Conservation (phyloP, 768 basidiomycete genomes). For the Cubamyces sp. region DNA sequence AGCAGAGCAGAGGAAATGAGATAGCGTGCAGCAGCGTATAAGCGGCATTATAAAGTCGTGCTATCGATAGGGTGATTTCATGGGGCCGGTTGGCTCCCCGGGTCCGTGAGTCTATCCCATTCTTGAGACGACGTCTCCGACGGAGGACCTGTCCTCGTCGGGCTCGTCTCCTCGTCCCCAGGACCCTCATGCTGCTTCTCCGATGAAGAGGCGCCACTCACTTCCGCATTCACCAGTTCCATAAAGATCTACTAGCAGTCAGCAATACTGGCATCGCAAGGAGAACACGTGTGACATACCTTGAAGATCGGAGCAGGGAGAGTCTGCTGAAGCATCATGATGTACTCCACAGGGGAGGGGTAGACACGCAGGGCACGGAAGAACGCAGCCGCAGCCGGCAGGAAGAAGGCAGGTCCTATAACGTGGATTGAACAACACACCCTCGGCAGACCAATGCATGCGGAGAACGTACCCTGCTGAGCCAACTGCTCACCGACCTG, state of each 20-base stretch:
- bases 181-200: conserved; percentile 38
- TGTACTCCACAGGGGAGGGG: conserved; percentile 91
- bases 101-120: conserved; percentile 87
- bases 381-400: conserved; percentile 87
- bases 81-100: conserved; percentile 56
- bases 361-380: conserved; percentile 94
- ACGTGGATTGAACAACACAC: neutral
- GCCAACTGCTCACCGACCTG: conserved; percentile 85
- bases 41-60: conserved; percentile 19
- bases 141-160: conserved; percentile 67
- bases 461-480: conserved; percentile 60
- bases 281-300: conserved; percentile 41
- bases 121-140: conserved; percentile 90
- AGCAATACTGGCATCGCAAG: conserved; percentile 10
- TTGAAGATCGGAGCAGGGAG: conserved; percentile 83
- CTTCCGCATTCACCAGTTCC: conserved; percentile 87
- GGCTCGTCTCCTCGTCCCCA: conserved; percentile 58
- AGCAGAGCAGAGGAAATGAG: conserved; percentile 17
- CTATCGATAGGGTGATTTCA: conserved; percentile 31
- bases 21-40: conserved; percentile 12
- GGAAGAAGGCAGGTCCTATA: conserved; percentile 74
- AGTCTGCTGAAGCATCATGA: conserved; percentile 93
- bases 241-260: conserved; percentile 58
- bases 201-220: conserved; percentile 77
- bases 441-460: neutral